A percentile compares a stretch with the other conserved stretches of the same genome.
Evolutionary conservation across 2,329 filamentous ascomycete genomes (phyloP).

Genomic region (Microcera coccophila): DNA sequence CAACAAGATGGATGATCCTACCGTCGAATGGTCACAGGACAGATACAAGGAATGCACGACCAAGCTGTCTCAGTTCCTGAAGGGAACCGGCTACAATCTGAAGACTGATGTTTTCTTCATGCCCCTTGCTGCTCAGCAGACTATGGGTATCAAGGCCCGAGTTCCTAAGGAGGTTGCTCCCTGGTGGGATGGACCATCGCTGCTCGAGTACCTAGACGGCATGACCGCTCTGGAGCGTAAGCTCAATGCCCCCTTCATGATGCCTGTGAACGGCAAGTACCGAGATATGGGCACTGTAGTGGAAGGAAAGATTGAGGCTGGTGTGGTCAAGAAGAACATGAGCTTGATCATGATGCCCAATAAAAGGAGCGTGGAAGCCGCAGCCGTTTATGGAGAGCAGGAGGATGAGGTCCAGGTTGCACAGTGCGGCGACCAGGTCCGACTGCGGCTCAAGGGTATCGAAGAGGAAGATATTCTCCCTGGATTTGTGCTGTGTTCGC

Average conservation of each 20-base stretch:
- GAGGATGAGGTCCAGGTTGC: slow-evolving; percentile 83
- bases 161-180: slow-evolving; percentile 70
- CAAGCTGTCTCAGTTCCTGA: slow-evolving; percentile 84
- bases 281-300: slow-evolving; percentile 96
- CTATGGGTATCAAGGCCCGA: slow-evolving; percentile 81
- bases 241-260: slow-evolving; percentile 98
- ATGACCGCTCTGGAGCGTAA: slow-evolving; percentile 95
- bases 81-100: slow-evolving; percentile 87
- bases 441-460: slow-evolving; percentile 84
- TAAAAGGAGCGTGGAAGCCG: slow-evolving; percentile 72
- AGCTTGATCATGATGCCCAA: slow-evolving; percentile 94
- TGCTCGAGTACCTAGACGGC: slow-evolving; percentile 91
- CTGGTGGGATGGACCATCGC: slow-evolving; percentile 85
- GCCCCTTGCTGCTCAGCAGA: slow-evolving; percentile 89
- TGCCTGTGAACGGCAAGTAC: slow-evolving; percentile 95
- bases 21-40: slow-evolving; percentile 91
- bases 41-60: slow-evolving; percentile 89
- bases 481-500: slow-evolving; percentile 93
- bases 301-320: slow-evolving; percentile 95
- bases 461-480: slow-evolving; percentile 97
- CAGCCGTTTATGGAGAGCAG: slow-evolving; percentile 89
- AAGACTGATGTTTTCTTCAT: slow-evolving; percentile 94
- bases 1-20: slow-evolving; percentile 99
- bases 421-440: slow-evolving; percentile 91
- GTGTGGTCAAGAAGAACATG: slow-evolving; percentile 86